Evolutionary conservation across 768 basidiomycete species (phyloP), one percentile per base, ranked within the genome.

Genomic region (Kwoniella europaea): DNA sequence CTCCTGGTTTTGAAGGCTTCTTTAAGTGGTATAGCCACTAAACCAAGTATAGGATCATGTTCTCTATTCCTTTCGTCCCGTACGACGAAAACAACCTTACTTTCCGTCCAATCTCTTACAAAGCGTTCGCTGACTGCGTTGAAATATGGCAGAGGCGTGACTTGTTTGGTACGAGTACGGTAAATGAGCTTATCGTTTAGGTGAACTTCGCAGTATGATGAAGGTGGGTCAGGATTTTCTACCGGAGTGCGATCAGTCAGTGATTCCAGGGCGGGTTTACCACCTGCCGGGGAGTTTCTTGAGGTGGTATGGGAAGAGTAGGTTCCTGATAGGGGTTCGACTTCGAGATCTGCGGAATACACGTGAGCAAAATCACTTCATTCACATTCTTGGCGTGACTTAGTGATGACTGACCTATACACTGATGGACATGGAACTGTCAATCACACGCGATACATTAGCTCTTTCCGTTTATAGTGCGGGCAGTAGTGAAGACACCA

Each of bases 51-150:
- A 3, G 81, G 79, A 69, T 83, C 84, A 69, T 80, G 81, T 63
- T 84, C 84, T 50, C 83, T 63, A 65, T 84, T 80, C 42, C 83
- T 63, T 67, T 84, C 82, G 63, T 84, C 82, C 22, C 83, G 43
- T 10, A 84, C 77, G 0, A 84, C 84, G 62, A 84, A 74, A 0
- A 74, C 69, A 55, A 84, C 58, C 22, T 75, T 76, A 10, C 80
- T 80, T 58, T 72, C 71, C 20, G 73, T 79, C 81, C 81, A 84
- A 73, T 84, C 83, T 29, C 80, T 56, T 22, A 84, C 72, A 66
- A 84, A 84, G 58, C 84, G 53, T 65, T 84, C 84, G 35, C 76
- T 74, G 3, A 78, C 71, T 1, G 84, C 84, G 54, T 84, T 84
- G 70, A 79, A 80, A 67, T 83, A 84, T 1, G 84, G 84, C 7